Conservation (phyloP, 2,329 filamentous ascomycete genomes). For the Alternaria hordeiaustralica region DNA sequence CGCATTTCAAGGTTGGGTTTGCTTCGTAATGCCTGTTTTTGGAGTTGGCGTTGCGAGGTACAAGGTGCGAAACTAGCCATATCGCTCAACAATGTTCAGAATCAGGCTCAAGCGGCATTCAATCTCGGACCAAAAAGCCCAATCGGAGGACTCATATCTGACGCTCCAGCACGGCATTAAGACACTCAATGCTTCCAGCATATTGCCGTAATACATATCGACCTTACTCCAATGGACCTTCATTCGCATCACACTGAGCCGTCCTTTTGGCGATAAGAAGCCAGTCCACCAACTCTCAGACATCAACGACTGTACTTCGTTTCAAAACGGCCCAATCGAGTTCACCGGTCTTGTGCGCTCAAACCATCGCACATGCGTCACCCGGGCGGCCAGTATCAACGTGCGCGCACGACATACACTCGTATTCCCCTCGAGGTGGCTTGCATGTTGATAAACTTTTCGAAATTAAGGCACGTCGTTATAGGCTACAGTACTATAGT, state of each 20-base stretch:
- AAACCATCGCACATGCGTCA: conserved; percentile 5
- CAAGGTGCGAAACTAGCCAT: background rate
- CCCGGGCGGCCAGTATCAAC: conserved; percentile 20
- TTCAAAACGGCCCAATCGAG: background rate
- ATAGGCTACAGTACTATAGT: background rate
- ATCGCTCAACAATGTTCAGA: background rate
- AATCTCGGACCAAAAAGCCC: background rate
- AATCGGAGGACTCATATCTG: background rate
- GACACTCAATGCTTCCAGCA: background rate
- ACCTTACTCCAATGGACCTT: background rate
- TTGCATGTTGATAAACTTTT: background rate
- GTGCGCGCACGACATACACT: conserved; percentile 19
- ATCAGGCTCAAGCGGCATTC: background rate
- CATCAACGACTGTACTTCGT: background rate
- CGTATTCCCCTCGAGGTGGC: background rate
- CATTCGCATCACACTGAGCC: background rate
- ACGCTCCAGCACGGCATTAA: background rate
- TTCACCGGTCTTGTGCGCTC: background rate
- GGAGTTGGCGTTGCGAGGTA: background rate
- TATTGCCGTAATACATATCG: background rate
- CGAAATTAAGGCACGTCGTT: conserved; percentile 1
- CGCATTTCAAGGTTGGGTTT: background rate
- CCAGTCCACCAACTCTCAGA: background rate
- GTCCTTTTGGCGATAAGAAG: background rate
- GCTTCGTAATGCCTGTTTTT: background rate